Conservation (phyloP, 805 yeast genomes). For the Dipodascus geniculatus region DNA sequence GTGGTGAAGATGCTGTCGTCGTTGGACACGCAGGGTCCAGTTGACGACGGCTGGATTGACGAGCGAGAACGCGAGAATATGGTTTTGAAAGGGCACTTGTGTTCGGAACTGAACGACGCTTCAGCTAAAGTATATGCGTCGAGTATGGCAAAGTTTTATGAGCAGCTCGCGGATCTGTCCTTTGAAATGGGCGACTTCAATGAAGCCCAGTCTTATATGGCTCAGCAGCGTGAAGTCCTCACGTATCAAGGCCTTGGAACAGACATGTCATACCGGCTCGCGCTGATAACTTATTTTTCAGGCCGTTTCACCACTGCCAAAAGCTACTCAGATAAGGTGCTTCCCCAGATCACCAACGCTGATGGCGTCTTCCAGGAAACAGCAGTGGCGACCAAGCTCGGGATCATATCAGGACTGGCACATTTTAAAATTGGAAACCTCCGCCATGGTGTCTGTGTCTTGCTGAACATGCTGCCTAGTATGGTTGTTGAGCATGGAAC, state of each 20-base stretch:
- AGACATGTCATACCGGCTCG: not conserved
- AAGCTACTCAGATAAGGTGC: not conserved
- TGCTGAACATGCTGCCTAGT: not conserved
- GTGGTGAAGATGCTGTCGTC: not conserved
- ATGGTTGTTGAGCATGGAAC: not conserved
- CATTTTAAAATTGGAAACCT: not conserved
- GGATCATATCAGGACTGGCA: not conserved
- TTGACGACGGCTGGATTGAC: not conserved
- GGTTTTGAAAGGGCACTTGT: not conserved
- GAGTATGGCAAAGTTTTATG: not conserved
- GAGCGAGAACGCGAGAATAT: not conserved
- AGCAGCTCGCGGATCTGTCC: not conserved
- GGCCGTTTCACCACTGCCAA: not conserved
- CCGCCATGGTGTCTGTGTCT: not conserved
- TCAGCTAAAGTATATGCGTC: not conserved
- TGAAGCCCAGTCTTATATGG: not conserved
- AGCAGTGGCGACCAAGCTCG: not conserved
- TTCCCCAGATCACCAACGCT: not conserved
- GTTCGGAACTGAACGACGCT: not conserved
- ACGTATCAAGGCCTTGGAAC: not conserved
- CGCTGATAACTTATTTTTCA: not conserved
- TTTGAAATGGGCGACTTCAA: not conserved
- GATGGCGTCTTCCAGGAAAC: not conserved
- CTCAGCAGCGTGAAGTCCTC: not conserved
- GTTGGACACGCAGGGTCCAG: not conserved